Conservation (phyloP, 352 stramenopile genomes). For the Phytophthora lateralis region DNA sequence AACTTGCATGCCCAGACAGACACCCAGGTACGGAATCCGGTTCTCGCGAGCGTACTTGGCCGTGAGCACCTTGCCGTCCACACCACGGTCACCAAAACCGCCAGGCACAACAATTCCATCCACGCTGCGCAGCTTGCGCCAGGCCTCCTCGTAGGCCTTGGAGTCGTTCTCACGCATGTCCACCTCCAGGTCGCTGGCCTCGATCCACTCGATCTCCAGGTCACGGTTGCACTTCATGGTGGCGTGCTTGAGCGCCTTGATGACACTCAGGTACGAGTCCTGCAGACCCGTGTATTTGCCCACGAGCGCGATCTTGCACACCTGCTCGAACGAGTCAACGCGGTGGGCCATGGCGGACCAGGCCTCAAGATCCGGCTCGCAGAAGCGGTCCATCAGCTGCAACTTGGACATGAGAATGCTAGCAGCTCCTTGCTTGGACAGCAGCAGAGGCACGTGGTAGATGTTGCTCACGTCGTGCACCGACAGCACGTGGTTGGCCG, state of each 20-base stretch:
- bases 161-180: conserved; percentile 74
- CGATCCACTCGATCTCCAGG: conserved; percentile 98
- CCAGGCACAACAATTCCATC: conserved; percentile 98
- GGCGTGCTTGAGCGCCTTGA: conserved; percentile 96
- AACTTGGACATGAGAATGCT: conserved; percentile 94
- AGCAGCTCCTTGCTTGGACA: conserved; percentile 95
- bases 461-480: conserved; percentile 99
- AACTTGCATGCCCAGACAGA: conserved; percentile 97
- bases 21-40: conserved; percentile 96
- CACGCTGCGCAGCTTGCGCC: conserved; percentile 92
- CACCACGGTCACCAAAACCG: conserved; percentile 98
- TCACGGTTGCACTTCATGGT: conserved; percentile 94
- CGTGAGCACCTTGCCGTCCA: conserved; percentile 97
- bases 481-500: conserved; percentile 93
- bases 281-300: conserved; percentile 99
- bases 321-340: conserved; percentile 91
- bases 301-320: conserved; percentile 97
- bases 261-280: conserved; percentile 99
- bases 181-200: conserved; percentile 95
- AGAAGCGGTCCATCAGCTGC: conserved; percentile 91
- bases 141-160: conserved; percentile 85
- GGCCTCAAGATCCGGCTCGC: conserved; percentile 72
- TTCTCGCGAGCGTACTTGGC: conserved; percentile 96
- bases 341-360: conserved; percentile 94
- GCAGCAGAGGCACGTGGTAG: conserved; percentile 98